Conservation (phyloP, 2,329 filamentous ascomycete species). For the Clarireedia hainanense region DNA sequence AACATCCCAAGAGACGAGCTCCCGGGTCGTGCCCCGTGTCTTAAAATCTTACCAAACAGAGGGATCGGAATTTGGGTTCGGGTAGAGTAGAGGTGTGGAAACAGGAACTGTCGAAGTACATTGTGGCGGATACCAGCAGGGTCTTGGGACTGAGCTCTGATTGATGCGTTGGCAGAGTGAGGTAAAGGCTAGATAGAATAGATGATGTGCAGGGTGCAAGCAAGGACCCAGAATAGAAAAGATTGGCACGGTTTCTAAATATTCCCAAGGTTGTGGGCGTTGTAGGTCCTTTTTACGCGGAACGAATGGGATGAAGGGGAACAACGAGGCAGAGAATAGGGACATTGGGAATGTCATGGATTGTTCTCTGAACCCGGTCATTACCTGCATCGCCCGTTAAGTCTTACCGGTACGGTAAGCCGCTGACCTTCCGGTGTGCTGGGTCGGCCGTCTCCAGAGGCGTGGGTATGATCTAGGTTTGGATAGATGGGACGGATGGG, state of each 20-base stretch:
- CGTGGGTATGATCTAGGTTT: background rate
- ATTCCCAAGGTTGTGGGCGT: background rate
- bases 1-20: constrained; percentile 9
- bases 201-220: background rate
- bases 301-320: no score
- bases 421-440: constrained; percentile 4
- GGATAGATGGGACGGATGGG: background rate
- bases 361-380: background rate
- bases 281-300: background rate
- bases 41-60: constrained; percentile 5
- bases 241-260: background rate
- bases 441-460: constrained; percentile 8
- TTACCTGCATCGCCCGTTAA: constrained; percentile 9
- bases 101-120: background rate
- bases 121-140: background rate
- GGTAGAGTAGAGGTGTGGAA: background rate
- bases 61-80: background rate
- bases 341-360: no score
- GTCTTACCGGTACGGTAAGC: background rate
- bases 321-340: no score
- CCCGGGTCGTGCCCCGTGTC: constrained; percentile 7
- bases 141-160: background rate
- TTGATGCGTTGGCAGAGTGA: constrained; percentile 5
- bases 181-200: constrained; percentile 1
- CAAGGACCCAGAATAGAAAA: background rate